Evolutionary conservation across 768 basidiomycete species (phyloP), one percentile per base, ranked within the genome.

Genomic region (Tulasnella sp.): DNA sequence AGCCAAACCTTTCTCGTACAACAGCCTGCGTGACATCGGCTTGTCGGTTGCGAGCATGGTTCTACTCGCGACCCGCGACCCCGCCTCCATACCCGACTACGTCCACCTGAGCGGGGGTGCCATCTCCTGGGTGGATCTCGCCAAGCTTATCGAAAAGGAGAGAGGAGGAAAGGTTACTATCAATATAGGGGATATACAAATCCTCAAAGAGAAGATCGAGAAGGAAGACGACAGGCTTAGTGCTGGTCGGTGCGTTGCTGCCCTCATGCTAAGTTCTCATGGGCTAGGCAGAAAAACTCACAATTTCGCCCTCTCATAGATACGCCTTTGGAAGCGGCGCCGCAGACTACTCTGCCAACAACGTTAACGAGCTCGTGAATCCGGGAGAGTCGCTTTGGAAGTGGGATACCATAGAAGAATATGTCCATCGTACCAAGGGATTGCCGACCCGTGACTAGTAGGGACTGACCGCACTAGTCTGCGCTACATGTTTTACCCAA

Each of bases 291-390:
- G 41, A 22, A 31, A 14, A 34, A 14, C 40, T 16, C 40, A 28
- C 31, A n/a, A 24, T 12, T 4, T 40, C 46, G 41, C 40, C 40
- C 37, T 44, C 46, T 18, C 14, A 14, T n/a, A 75, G 74, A 24
- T 44, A 75, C 41, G 74, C 34, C 31, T 72, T 78, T 60, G 77
- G 18, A 48, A 12, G 7, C 22, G 77, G 77, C 3, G 50, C 37
- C 2, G 58, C 37, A 37, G 77, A 78, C 60, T 78, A 60, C 58
- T 78, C 77, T 41, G 40, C 24, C 9, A 28, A 77, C 24, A 80
- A 75, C 42, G 31, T 76, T 72, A 80, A 80, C 50, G 73, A 80
- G 48, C 72, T 80, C 34, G 74, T 75, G n/a, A 80, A 75, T 28
- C 73, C 79, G 9, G 72, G 79, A 48, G 69, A 80, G 31, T 31